Base-by-base conservation (phyloP, 2,329 filamentous ascomycete species). In the Coleophoma eucalyptorum region DNA sequence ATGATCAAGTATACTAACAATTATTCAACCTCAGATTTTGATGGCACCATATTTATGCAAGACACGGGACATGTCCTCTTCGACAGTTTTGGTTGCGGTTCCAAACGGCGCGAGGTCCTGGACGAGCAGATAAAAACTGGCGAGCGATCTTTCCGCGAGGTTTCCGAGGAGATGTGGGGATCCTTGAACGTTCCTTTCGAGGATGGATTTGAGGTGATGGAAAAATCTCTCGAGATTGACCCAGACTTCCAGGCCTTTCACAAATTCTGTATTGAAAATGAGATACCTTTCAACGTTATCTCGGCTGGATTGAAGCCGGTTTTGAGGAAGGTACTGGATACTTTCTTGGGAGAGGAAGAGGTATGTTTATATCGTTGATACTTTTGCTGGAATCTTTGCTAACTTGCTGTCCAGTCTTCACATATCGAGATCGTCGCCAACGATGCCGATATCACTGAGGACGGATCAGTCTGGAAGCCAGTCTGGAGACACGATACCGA, bases 111-210 rank as follows among this genome's bases (percentile, higher is more conserved):
- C 46, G 68, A 78, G 50, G 59, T 76, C 38, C 77, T 87, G 46
- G 83, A 87, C 52, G 70, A 78, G 52, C 81, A 87, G 59, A 84
- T 87, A 67, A 80, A 83, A 60, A 74, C 69, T 4, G 84, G 84
- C 62, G 79, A 84, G 63, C 77, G 83, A 13, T 83, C 81, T 0
- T 87, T 87, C 72, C 75, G 82, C 46, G 84, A 87, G 4, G 82
- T 84, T n/a, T 86, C 83, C 0, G 83, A 87, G 57, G 84, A 87
- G 65, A 86, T 87, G 79, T 87, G 84, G 81, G 80, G 78, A 7
- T 86, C 82, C 1, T 69, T 88, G 8, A 75, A 81, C 54, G 77
- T 87, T 0, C 82, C 83, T 2, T 87, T 87, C 60, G 83, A 85
- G 20, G 79, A 86, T 55, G 84, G 83, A 13, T 87, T 87, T 68